Evolutionary conservation across 208 protist species (phyloP), one percentile per base, ranked within the genome.

Genomic region (Borovskyia barvae): DNA sequence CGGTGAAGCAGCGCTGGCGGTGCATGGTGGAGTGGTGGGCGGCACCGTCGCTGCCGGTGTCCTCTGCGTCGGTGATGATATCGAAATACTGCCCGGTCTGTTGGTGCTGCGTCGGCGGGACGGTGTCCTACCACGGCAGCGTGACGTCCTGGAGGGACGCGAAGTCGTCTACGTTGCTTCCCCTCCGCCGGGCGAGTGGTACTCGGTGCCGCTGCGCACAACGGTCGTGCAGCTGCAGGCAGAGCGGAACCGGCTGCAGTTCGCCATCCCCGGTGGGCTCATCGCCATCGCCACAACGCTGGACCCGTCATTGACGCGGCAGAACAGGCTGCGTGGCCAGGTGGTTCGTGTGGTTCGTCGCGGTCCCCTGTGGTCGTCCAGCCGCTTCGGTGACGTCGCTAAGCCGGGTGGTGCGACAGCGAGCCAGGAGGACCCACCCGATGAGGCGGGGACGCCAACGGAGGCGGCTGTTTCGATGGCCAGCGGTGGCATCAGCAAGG

Each of bases 231-330:
- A 94, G 0, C 87, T 99, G 15, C 95, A 95, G 64, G 87, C 98
- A 22, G 98, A 99, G 81, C 70, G 97, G 29, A 99, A 99, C 74
- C 75, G 83, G 20, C 78, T 99, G 17, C 80, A 99, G 80, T 99
- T 95, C 67, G 99, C 99, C 50, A 93, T 99, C 14, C 98, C 98
- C 26, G 98, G 98, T 59, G 98, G 98, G 28, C 79, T 99, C 22
- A 99, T 99, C 76, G 98, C 97, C 59, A 90, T 99, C n/a, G 98
- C 98, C 37, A 99, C 99, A 22, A 96, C 95, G 26, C 98, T 99
- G 42, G 99, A 99, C 85, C 99, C 99, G 19, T 98, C 96, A 11
- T 81, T 99, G 12, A 99, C 97, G 20, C 87, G 98, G 40, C 94
- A 97, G 25, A 98, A 99, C 84, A 93, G 98, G 48, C 84, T 99